A percentile compares a stretch with the other conserved stretches of the same genome.
phyloP scores from a whole-genome alignment of 208 protist species.

The Strigomonas culicis region DNA sequence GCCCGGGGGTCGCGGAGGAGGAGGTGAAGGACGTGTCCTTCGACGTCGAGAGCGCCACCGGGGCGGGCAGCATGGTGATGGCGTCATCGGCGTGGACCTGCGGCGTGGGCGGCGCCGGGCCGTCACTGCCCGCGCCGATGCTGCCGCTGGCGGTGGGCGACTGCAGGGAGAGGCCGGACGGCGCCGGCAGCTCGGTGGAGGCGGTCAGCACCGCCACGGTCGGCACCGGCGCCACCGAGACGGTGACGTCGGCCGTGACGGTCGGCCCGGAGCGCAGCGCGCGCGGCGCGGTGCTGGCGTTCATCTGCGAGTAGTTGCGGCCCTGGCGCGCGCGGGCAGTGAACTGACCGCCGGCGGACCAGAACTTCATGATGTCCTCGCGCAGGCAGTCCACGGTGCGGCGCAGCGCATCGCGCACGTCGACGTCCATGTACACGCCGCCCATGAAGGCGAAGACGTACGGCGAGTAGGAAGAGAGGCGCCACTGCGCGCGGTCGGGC shows the following conservation, averaged over 20 bases:
- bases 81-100: too few species aligned
- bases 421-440: slow-evolving; percentile 27
- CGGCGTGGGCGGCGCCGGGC: background rate
- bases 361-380: slow-evolving; percentile 15
- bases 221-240: too few species aligned
- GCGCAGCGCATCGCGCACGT: slow-evolving; percentile 29
- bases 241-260: background rate
- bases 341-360: background rate
- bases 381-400: slow-evolving; percentile 22
- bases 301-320: background rate
- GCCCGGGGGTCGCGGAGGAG: background rate
- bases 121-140: background rate
- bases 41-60: background rate
- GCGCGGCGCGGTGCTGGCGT: background rate
- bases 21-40: background rate
- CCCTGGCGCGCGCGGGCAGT: background rate
- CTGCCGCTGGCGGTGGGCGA: background rate
- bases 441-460: slow-evolving; percentile 54
- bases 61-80: background rate
- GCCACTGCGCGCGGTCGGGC: background rate
- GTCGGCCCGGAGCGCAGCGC: too few species aligned
- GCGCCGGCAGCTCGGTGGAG: background rate
- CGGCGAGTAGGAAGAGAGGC: slow-evolving; percentile 1
- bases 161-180: background rate
- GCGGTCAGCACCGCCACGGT: background rate